Evolutionary conservation across 371 early-diverging fungal species (phyloP).

Genomic region (Mortierella sp.): DNA sequence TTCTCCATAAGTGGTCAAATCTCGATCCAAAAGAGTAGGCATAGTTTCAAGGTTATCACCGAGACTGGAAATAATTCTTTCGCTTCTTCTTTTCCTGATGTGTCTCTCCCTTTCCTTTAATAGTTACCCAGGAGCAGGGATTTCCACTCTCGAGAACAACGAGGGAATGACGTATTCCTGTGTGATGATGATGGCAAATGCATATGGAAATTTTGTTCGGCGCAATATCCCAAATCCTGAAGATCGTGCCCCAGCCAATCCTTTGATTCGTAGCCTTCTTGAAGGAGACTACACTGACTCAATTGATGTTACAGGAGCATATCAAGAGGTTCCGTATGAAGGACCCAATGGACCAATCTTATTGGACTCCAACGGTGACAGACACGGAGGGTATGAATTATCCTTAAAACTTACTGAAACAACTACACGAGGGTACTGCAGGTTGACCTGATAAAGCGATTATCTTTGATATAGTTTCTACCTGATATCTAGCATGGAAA

Average conservation of each 20-base stretch:
- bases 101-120: not conserved
- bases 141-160: not conserved
- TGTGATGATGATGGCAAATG: slow-evolving; percentile 32
- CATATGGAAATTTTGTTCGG: slow-evolving; percentile 15
- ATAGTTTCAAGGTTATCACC: too few relatives aligned
- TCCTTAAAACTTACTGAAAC: too few relatives aligned
- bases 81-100: not conserved
- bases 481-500: slow-evolving; percentile 1
- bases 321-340: not conserved
- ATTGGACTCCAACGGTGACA: slow-evolving; percentile 28
- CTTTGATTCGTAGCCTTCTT: slow-evolving; percentile 7
- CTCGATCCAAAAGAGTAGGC: slow-evolving; percentile 36
- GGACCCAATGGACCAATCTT: slow-evolving; percentile 27
- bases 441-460: too few relatives aligned
- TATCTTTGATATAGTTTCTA: slow-evolving; percentile 12
- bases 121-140: slow-evolving; percentile 41
- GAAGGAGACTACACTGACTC: slow-evolving; percentile 9
- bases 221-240: slow-evolving; percentile 22
- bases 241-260: not conserved
- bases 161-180: slow-evolving; percentile 40
- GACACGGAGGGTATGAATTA: slow-evolving; percentile 36
- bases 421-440: too few relatives aligned
- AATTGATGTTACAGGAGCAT: not conserved
- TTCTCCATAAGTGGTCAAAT: slow-evolving; percentile 15
- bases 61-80: too few relatives aligned